These are phyloP conservation scores for Toxicodendron radicans DNA, from an alignment of 345 rosid genomes.

Conservation along the genomic window DNA sequence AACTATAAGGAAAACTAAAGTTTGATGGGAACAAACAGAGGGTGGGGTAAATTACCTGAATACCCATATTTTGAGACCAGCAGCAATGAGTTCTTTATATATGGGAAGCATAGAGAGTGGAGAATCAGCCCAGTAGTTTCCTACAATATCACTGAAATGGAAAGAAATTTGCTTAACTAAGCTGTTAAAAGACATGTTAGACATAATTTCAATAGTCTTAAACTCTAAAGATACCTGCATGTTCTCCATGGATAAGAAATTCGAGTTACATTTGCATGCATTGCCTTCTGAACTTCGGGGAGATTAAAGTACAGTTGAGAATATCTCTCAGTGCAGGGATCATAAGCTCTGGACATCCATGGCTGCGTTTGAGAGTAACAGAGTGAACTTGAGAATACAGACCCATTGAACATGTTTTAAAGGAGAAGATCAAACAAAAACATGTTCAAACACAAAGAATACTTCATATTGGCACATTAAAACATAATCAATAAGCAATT, in stretches of 20 bases:
- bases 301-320: constrained; percentile 73
- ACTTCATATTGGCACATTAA: background rate
- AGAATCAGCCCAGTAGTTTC: constrained; percentile 77
- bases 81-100: constrained; percentile 82
- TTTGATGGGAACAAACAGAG: background rate
- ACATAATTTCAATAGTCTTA: background rate
- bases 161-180: constrained; percentile 3
- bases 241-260: constrained; percentile 74
- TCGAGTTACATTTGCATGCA: constrained; percentile 85
- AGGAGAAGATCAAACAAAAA: constrained; percentile 8
- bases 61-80: constrained; percentile 83
- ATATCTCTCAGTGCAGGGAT: constrained; percentile 94
- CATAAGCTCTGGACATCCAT: constrained; percentile 96
- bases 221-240: constrained; percentile 61
- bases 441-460: background rate
- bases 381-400: constrained; percentile 2
- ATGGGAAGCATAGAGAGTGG: constrained; percentile 95
- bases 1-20: background rate
- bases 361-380: constrained; percentile 51
- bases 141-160: constrained; percentile 62
- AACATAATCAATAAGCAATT: background rate
- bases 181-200: background rate
- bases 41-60: constrained; percentile 50
- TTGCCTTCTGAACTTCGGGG: constrained; percentile 88
- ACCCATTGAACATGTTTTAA: background rate